Evolutionary conservation across 2,329 filamentous ascomycete genomes (phyloP), one percentile per base, ranked within the genome.

Genomic region (Pseudofabraea citricarpa): DNA sequence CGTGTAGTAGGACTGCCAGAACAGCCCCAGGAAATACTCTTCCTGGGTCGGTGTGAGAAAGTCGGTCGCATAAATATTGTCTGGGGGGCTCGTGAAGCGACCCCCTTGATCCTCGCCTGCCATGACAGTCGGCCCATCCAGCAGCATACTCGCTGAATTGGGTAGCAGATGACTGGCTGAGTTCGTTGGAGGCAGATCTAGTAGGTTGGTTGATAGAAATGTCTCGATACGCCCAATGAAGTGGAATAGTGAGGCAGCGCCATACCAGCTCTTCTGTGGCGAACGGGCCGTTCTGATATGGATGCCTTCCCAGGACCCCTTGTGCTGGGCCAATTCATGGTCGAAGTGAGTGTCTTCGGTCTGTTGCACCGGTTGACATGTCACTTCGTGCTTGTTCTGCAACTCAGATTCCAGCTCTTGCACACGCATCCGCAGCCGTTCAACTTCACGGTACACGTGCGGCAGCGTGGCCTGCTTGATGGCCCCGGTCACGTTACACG

Each of bases 1-100:
- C 3, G 57, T 59, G 41, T 75, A 67, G 43, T 69, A 71, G 0
- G 66, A 63, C 37, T 70, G 62, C 72, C 73, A 75, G 50, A 70
- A 75, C 2, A 73, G 52, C 18, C 62, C 61, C 3, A 75, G 54
- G 21, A 74, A 68, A 36, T 66, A 68, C 36, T 73, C 69, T 54
- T 75, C 71, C 48, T 75, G 65, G 2, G 56, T 56, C 15, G 58
- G 56, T 5, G 56, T 64, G 18, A 73, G 27, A n/a, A n/a, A n/a
- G n/a, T n/a, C n/a, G n/a, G n/a, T n/a, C n/a, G n/a, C n/a, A n/a
- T n/a, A n/a, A 52, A 32, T 63, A 61, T 8, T 56, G 54, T 5
- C 55, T 52, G 32, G 35, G 37, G 3, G 23, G 27, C 13, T 46
- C 43, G 22, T 43, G 37, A 18, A 35, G 18, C 5, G 49, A 50